Evolutionary conservation across 306 rosid genomes (phyloP), one percentile per base, ranked within the genome.

Genomic region (Ceratonia siliqua): DNA sequence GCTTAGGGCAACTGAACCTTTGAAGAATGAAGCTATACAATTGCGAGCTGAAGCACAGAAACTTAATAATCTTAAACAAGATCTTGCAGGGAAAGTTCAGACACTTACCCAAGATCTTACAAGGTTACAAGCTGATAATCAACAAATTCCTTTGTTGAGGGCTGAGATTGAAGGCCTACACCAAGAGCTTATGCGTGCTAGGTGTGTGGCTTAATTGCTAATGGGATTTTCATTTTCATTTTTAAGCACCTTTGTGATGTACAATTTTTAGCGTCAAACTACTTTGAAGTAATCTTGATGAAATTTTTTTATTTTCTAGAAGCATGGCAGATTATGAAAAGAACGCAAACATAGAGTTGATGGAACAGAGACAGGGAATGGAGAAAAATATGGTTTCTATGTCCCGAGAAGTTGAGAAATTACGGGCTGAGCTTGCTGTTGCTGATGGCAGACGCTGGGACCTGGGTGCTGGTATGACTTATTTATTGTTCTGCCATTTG

Each of bases 371-470:
- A 79, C 96, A 88, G 88, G 82, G 89, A 15, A 88, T 92, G 98
- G 96, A 90, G 85, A 92, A 85, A 74, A 90, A 85, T 80, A 73
- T 88, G 85, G 90, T 90, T 85, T 85, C 98, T 85, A 87, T 90
- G 98, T 96, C 98, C 27, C 87, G 92, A 35, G 98, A 92, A 81
- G 96, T 90, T 70, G 96, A 92, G 89, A 90, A 90, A 78, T 80
- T 92, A 15, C 96, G 92, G 45, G 94, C 96, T 62, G 96, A 92
- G 81, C 87, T 90, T 84, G 77, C 87, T 74, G 76, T 83, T 70
- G 57, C 68, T 75, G 91, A 92, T 50, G 82, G 87, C 53, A 89
- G 96, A 80, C 87, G 76, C 20, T 92, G 96, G 98, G n/a, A n/a
- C n/a, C n/a, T n/a, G n/a, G 86, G 89, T 70, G 89, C 88, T 72